Percentiles rank a stretch among this genome's conserved stretches.
These are phyloP conservation scores for Syzygium syzygioides DNA, from an alignment of 441 rosid genomes.

Conservation along the genomic window DNA sequence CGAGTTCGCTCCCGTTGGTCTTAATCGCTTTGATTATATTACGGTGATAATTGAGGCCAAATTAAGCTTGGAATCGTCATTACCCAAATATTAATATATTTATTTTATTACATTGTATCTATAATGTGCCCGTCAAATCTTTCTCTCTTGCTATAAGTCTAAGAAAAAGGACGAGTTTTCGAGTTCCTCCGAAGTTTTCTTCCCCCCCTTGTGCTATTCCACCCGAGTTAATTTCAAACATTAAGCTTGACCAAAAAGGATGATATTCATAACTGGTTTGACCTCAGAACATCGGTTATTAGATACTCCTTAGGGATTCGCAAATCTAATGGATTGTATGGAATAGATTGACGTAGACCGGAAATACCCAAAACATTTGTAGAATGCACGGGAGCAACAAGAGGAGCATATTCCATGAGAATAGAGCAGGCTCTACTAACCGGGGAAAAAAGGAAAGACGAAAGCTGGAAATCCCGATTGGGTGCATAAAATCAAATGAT, in stretches of 20 bases:
- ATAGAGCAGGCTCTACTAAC: neutral
- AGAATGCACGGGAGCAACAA: too few species aligned
- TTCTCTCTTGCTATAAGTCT: neutral
- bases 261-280: neutral
- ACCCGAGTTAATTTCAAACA: neutral
- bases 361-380: neutral
- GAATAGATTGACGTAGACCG: neutral
- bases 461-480: neutral
- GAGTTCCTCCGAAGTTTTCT: too few species aligned
- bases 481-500: neutral
- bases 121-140: neutral
- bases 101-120: neutral
- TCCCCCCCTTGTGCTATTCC: too few species aligned
- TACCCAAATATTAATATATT: neutral
- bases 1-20: neutral
- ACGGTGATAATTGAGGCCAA: neutral
- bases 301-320: neutral
- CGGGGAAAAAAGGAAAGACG: neutral
- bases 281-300: fast-evolving
- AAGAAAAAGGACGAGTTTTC: too few species aligned
- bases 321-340: too few species aligned
- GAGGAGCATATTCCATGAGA: neutral
- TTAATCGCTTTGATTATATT: neutral
- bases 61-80: neutral
- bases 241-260: neutral